Conservation (phyloP, 352 stramenopile species). For the Globisporangium camurandrum region DNA sequence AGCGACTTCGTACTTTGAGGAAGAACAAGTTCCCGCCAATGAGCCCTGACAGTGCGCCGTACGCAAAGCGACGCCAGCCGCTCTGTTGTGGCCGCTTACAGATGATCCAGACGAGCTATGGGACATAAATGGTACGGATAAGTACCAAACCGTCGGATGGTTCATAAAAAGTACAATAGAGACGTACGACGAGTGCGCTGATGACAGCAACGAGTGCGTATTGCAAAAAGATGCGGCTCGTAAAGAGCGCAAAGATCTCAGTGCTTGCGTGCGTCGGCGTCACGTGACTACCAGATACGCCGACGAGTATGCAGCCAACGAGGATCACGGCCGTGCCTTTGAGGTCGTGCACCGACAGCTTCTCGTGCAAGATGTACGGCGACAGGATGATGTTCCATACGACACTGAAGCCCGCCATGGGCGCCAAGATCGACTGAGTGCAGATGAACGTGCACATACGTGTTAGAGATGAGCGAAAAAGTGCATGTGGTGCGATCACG, state of each 20-base stretch:
- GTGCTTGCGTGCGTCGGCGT: slow-evolving; percentile 66
- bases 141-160: background rate
- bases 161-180: background rate
- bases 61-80: slow-evolving; percentile 72
- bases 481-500: background rate
- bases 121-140: background rate
- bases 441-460: background rate
- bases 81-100: slow-evolving; percentile 56
- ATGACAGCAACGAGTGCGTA: slow-evolving; percentile 45
- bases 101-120: slow-evolving; percentile 67
- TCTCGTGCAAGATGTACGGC: slow-evolving; percentile 75
- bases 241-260: slow-evolving; percentile 78
- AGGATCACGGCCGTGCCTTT: slow-evolving; percentile 71
- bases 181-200: slow-evolving; percentile 35
- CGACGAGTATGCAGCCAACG: slow-evolving; percentile 64
- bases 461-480: background rate
- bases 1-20: slow-evolving; percentile 46
- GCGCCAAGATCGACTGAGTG: slow-evolving; percentile 71
- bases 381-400: slow-evolving; percentile 85
- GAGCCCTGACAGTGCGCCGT: slow-evolving; percentile 67
- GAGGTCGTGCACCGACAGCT: slow-evolving; percentile 65
- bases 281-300: slow-evolving; percentile 72
- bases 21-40: slow-evolving; percentile 85
- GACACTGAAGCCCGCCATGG: slow-evolving; percentile 83
- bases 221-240: slow-evolving; percentile 57